Evolutionary conservation across 1,284 basidiomycete genomes (phyloP).

Genomic region (Austropuccinia psidii): DNA sequence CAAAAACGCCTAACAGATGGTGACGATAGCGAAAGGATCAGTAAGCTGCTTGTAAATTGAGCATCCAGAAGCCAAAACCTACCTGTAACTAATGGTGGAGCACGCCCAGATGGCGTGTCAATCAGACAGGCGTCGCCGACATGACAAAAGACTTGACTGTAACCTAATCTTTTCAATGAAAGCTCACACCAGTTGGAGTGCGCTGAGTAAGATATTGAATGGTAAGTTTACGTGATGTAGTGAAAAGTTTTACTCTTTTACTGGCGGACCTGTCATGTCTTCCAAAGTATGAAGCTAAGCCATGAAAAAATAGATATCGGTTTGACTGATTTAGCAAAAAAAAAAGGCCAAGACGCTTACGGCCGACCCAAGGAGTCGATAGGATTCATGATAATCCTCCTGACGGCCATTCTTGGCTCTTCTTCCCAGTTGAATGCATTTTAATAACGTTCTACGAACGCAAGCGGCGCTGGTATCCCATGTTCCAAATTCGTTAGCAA

Average conservation of each 20-base stretch:
- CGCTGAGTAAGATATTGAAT: background rate
- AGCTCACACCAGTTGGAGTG: constrained; percentile 46
- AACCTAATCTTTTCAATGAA: constrained; percentile 63
- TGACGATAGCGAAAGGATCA: background rate
- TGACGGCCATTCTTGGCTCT: constrained; percentile 53
- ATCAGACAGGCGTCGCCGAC: constrained; percentile 74
- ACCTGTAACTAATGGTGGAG: constrained; percentile 79
- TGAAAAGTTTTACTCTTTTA: background rate
- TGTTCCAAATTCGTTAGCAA: constrained; percentile 62
- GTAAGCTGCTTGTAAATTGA: background rate
- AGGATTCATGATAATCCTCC: constrained; percentile 66
- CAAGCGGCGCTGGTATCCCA: constrained; percentile 87
- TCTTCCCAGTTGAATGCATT: constrained; percentile 57
- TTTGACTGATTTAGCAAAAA: constrained; percentile 63
- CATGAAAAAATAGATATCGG: background rate
- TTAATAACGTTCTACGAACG: constrained; percentile 67
- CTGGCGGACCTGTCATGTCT: constrained; percentile 26
- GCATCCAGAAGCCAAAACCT: constrained; percentile 54
- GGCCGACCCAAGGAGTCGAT: constrained; percentile 32
- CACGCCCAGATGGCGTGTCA: constrained; percentile 67
- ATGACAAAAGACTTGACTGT: constrained; percentile 72
- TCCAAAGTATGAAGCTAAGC: constrained; percentile 33
- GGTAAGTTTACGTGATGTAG: background rate
- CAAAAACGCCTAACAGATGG: constrained; percentile 28
- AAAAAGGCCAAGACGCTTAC: constrained; percentile 61